Percentiles rank a stretch among this genome's conserved stretches.
Evolutionary conservation across 1,139 yeast species (phyloP).

Genomic region (Sugiyamaella castrensis): DNA sequence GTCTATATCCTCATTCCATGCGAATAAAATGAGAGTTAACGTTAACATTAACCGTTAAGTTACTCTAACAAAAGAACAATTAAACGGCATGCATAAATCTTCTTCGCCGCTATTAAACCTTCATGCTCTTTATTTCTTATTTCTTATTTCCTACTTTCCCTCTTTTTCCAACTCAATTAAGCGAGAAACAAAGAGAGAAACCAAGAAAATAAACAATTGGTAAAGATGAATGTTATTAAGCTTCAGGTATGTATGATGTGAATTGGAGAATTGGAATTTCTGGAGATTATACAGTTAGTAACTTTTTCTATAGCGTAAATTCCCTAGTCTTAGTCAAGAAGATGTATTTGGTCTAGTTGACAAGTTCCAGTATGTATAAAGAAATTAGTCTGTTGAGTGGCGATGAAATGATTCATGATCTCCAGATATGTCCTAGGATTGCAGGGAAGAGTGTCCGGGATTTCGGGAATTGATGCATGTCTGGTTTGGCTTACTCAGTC

Average conservation of each 20-base stretch:
- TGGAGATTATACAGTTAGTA: slow-evolving; percentile 7
- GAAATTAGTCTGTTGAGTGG: not conserved
- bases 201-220: too few relatives aligned
- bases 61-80: too few relatives aligned
- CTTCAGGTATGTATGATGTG: slow-evolving; percentile 42
- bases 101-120: too few relatives aligned
- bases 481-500: too few relatives aligned
- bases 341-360: slow-evolving; percentile 84
- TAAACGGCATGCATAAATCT: too few relatives aligned
- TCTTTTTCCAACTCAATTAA: slow-evolving; percentile 8
- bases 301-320: slow-evolving; percentile 55
- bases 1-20: too few relatives aligned
- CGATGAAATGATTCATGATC: not conserved
- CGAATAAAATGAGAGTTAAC: too few relatives aligned
- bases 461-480: not conserved
- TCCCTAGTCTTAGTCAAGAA: slow-evolving; percentile 79
- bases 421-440: too few relatives aligned
- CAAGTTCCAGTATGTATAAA: slow-evolving; percentile 48
- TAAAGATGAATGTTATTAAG: slow-evolving; percentile 52
- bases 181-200: not conserved
- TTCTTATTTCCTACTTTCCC: too few relatives aligned
- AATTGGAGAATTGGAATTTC: slow-evolving; percentile 2
- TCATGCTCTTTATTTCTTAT: too few relatives aligned
- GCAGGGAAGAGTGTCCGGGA: not conserved
- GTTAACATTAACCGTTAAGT: too few relatives aligned